Conservation (phyloP, 306 rosid genomes). For the Alnus glutinosa region DNA sequence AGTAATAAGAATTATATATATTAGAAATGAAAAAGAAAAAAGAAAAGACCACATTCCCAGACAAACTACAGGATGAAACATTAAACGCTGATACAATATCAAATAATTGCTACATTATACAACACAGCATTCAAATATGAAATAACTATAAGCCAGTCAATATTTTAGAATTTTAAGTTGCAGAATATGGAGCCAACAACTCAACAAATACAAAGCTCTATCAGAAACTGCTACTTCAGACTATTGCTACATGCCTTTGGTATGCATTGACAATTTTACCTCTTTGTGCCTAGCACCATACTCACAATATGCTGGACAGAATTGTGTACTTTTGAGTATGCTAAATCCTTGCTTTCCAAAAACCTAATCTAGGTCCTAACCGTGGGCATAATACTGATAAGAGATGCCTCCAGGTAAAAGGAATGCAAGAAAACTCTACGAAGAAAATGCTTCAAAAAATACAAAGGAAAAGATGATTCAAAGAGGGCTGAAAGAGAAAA, state of each 20-base stretch:
- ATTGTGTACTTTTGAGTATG: background rate
- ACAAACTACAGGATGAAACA: background rate
- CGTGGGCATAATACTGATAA: background rate
- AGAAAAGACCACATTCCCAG: background rate
- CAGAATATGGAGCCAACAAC: background rate
- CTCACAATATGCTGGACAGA: background rate
- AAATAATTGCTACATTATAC: background rate
- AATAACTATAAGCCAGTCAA: background rate
- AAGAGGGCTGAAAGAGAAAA: background rate
- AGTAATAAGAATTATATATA: too few species aligned
- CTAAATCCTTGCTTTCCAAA: background rate
- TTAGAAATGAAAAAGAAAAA: too few species aligned
- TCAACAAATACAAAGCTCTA: background rate
- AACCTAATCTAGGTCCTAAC: background rate
- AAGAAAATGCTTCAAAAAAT: conserved; percentile 1
- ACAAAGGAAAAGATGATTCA: background rate
- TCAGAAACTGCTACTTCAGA: background rate
- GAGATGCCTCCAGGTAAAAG: background rate
- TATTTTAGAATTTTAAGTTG: background rate
- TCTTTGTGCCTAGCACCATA: background rate
- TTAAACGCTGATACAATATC: background rate
- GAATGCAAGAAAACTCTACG: background rate
- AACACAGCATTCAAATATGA: background rate
- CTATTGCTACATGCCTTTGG: background rate
- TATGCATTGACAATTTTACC: background rate